Conservation (phyloP, 371 early-diverging fungal species). For the Apophysomyces trapeziformis region DNA sequence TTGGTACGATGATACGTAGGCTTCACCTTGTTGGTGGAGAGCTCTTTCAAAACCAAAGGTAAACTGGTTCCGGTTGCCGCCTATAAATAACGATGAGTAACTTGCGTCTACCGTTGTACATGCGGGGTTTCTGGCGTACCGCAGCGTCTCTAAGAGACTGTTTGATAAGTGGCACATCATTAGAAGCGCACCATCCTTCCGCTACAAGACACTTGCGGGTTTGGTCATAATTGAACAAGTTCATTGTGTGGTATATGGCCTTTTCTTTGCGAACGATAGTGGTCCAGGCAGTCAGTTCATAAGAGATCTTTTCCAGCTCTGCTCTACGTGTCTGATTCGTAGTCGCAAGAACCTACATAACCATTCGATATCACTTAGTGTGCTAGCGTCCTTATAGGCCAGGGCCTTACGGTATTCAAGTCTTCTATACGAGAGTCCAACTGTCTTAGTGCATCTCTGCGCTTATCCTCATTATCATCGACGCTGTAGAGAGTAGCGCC, state of each 20-base stretch:
- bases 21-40: conserved; percentile 83
- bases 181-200: conserved; percentile 97
- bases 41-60: conserved; percentile 84
- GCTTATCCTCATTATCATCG: conserved; percentile 81
- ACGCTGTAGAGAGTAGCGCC: conserved; percentile 95
- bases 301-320: conserved; percentile 85
- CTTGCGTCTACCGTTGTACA: not conserved
- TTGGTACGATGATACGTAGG: conserved; percentile 98
- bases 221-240: conserved; percentile 91
- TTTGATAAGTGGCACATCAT: conserved; percentile 79
- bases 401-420: conserved; percentile 43
- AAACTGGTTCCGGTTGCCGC: conserved; percentile 87
- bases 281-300: conserved; percentile 85
- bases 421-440: conserved; percentile 63
- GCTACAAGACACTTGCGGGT: conserved; percentile 95
- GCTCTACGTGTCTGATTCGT: conserved; percentile 83
- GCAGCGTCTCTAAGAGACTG: conserved; percentile 84
- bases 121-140: conserved; percentile 38
- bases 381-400: not conserved
- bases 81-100: conserved; percentile 28
- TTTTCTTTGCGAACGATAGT: conserved; percentile 95
- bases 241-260: conserved; percentile 96
- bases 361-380: conserved; percentile 10
- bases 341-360: conserved; percentile 73
- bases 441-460: conserved; percentile 80